Evolutionary conservation across 2,329 filamentous ascomycete species (phyloP), one percentile per base, ranked within the genome.

Genomic region (Penicillium sp.): DNA sequence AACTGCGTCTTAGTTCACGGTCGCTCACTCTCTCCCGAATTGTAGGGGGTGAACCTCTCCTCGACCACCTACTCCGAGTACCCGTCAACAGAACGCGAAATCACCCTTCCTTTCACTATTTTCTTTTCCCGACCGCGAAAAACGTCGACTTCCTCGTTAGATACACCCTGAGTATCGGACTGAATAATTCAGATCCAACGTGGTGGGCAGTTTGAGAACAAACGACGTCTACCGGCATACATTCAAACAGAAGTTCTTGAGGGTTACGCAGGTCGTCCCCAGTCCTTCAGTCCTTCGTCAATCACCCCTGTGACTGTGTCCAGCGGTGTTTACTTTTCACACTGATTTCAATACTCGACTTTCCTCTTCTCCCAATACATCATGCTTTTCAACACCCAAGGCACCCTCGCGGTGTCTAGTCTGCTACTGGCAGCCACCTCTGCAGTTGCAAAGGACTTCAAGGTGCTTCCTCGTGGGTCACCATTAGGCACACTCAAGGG

Each of bases 221-320:
- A 58, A 55, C 53, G 39, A 45, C 52, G 29, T 25, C 48, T 39
- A 44, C 57, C 50, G 36, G 8, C 38, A 54, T 50, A 57, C 34
- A 16, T 54, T 56, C 40, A 27, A 49, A 46, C 25, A 53, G 58
- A 65, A 63, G 59, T 57, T 62, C 48, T 46, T 46, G 58, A 74
- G 71, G 72, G 70, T 68, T 68, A 72, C 73, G 73, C 73, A 43
- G 73, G 73, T 66, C 73, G 73, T 75, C 65, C 71, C 72, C 69
- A 60, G 52, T 65, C 61, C 60, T 67, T 70, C 61, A 60, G 52
- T 65, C 61, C 60, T 67, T 70, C 61, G 43, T 61, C 47, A 39
- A 57, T 55, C 45, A 55, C 50, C 56, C 58, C 51, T 55, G 51
- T 49, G 57, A 64, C 62, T 58, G 65, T 59, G 55, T 66, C 65